A percentile compares a stretch with the other conserved stretches of the same genome.
phyloP scores from a whole-genome alignment of 2,329 filamentous ascomycete genomes.

The Metarhizium album region DNA sequence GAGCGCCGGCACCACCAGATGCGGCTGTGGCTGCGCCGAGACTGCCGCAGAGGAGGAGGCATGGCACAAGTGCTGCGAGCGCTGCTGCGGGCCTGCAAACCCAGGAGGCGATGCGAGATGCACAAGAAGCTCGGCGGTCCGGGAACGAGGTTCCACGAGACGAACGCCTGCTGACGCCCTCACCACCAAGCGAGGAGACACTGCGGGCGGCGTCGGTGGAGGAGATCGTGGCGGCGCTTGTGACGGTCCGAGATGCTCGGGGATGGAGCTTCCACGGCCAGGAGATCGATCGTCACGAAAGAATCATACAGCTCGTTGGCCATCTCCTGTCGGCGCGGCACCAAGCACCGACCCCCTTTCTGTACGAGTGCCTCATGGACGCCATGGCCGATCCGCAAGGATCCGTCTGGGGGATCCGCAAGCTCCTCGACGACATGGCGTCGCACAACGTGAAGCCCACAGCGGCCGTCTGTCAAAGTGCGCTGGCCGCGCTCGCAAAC shows the following conservation, averaged over 20 bases:
- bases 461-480: slow-evolving; percentile 56
- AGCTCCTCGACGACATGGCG: slow-evolving; percentile 64
- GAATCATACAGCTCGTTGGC: slow-evolving; percentile 36
- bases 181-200: slow-evolving; percentile 10
- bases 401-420: slow-evolving; percentile 50
- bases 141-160: slow-evolving; percentile 1
- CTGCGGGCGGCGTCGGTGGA: slow-evolving; percentile 12
- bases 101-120: not conserved
- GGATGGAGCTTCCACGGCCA: slow-evolving; percentile 10
- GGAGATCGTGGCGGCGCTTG: slow-evolving; percentile 18
- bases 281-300: slow-evolving; percentile 15
- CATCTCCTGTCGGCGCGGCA: slow-evolving; percentile 46
- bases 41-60: not conserved
- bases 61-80: not conserved
- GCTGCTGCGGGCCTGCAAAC: not conserved
- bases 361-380: slow-evolving; percentile 68
- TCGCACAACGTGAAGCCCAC: slow-evolving; percentile 50
- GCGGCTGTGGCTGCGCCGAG: not conserved
- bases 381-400: slow-evolving; percentile 59
- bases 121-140: not conserved
- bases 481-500: slow-evolving; percentile 61
- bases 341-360: slow-evolving; percentile 41
- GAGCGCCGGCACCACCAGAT: not conserved
- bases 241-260: slow-evolving; percentile 14
- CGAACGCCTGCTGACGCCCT: slow-evolving; percentile 11